Base-by-base conservation (phyloP, 108 stramenopile genomes). In the Nitzschia sp. region DNA sequence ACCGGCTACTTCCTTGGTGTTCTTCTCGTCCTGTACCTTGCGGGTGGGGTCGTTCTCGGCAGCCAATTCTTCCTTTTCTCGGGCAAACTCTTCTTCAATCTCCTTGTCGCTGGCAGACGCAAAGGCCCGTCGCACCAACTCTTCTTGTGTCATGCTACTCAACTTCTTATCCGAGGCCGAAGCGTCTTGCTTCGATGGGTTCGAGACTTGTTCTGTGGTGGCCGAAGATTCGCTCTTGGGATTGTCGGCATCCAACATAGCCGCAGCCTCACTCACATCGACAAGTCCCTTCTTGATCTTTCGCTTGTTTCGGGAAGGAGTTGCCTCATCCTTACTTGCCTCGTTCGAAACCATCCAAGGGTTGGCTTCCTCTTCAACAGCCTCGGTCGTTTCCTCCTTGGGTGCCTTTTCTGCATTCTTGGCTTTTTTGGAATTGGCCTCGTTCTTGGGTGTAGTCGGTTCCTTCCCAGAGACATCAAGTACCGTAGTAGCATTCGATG, bases 51-150 rank as follows among this genome's bases (percentile, higher is more conserved):
- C 90, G 56, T 92, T 88, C 29, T 86, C 71, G 19, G 85, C 89
- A 55, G 61, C 70, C 74, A 93, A 77, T 20, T 65, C 72, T 55
- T 87, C 87, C 85, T 97, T 98, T 73, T 92, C 94, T 26, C 82
- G 79, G 62, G 80, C 73, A 73, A 99, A 99, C 25, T 97, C 98
- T 58, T 86, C 83, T 50, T 95, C 90, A 20, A 84, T 77, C 41
- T 93, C 83, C 67, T 80, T 72, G 57, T 95, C 92, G 14, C 82
- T 72, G 1, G 81, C 76, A 37, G 90, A 76, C 8, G 95, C 96
- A 80, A 99, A 99, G 14, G 97, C 97, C 38, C 86, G 80, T 10
- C 82, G 69, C 0, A 99, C 93, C 21, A 99, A 76, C 71, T 97
- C 93, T 51, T 86, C 94, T 74, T 98, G 96, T 39, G 75, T 71